Evolutionary conservation across 2,329 filamentous ascomycete species (phyloP).

Genomic region (Alternaria panax): DNA sequence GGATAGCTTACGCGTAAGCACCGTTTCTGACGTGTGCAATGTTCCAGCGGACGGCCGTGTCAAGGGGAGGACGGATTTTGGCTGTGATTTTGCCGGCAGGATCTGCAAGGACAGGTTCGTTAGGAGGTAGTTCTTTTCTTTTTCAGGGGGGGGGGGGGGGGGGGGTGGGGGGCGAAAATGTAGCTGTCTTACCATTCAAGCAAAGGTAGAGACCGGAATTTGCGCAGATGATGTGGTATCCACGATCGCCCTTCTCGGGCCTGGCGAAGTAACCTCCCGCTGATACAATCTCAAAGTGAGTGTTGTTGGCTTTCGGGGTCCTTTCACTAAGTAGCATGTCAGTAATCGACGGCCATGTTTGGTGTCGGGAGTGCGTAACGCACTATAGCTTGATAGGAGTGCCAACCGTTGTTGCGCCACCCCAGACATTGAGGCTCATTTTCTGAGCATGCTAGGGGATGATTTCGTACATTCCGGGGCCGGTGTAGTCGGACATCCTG

Average conservation of each 20-base stretch:
- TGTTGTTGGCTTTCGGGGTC: background rate
- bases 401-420: background rate
- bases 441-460: background rate
- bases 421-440: conserved; percentile 3
- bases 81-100: background rate
- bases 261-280: background rate
- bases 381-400: conserved; percentile 6
- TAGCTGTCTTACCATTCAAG: background rate
- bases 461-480: conserved; percentile 5
- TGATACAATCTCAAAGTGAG: conserved; percentile 2
- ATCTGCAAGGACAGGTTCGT: background rate
- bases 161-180: background rate
- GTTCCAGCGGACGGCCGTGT: conserved; percentile 2
- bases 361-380: no score
- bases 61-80: background rate
- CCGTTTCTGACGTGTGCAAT: background rate
- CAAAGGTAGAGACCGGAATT: conserved; percentile 8
- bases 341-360: background rate
- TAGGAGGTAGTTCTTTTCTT: background rate
- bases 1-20: background rate
- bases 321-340: background rate
- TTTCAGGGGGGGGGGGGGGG: no score
- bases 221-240: conserved; percentile 8
- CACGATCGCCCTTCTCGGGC: background rate
- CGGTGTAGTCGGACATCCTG: conserved; percentile 8